Base-by-base conservation (phyloP, 768 basidiomycete species). In the Wakefieldia striispora region DNA sequence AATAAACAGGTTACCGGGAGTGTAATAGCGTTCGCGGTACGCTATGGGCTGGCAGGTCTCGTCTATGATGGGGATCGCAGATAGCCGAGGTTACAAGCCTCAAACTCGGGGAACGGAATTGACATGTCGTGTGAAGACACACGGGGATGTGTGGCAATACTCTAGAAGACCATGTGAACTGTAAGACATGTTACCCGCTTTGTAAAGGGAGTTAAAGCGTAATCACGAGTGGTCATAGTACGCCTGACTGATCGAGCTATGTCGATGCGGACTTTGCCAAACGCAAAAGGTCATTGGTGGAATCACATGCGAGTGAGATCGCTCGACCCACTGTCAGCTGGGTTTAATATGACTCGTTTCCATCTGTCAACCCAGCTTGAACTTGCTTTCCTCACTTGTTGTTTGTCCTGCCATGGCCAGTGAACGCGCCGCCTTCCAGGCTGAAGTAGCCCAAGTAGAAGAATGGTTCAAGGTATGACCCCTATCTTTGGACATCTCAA, bases 61-160 rank as follows among this genome's bases (percentile, higher is more conserved):
- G 78, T 97, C 38, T 99, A 97, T 64, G 95, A 95, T 61, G 93
- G 91, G 10, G 91, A 93, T 71, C 77, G 95, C 64, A 74, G 91
- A 64, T 93, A 74, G 68, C 40, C 36, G 34, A 16, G 8, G 27
- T 29, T 29, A 11, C 27, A 29, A 29, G 27, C 2, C 27, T 9
- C 8, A 8, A 26, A 4, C 5, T 26, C 24, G 24, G 24, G 8
- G 24, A 26, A 26, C 24, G 24, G 24, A 26, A 26, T 26, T 26
- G 24, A 26, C 24, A 26, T 8, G 5, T 8, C n/a, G n/a, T n/a
- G n/a, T n/a, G n/a, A n/a, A n/a, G n/a, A 26, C 24, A 26, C 24
- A 8, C 24, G 24, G 24, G 24, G 8, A 26, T 26, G 24, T 9
- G 27, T 29, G 27, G 27, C 27, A 11, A 29, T 29, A 9, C 10